Base-by-base conservation (phyloP, 495 filamentous ascomycete genomes). In the Staphylotrichum longicolle region DNA sequence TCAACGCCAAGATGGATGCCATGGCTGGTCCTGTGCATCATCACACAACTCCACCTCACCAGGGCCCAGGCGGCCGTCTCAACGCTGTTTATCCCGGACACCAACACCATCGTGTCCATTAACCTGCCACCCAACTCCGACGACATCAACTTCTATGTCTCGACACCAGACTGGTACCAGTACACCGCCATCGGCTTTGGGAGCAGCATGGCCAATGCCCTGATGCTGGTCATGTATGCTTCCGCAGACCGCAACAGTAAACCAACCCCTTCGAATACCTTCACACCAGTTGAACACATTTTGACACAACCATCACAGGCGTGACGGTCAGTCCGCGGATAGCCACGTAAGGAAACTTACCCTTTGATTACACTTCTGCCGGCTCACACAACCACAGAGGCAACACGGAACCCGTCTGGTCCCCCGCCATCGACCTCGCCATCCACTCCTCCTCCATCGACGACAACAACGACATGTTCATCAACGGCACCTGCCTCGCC, bases 371-470 rank as follows among this genome's bases (percentile, higher is more conserved):
- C 10, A n/a, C 9, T 10, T 0, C 40, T 14, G 5, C 5, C 14
- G 0, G 27, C 40, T 45, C 30, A 52, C 57, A 57, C 47, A 3
- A 6, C 5, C 35, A 12, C 61, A 67, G 59, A 8, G 79, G 75
- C 32, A 66, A 83, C 59, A 70, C 73, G 12, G 83, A 86, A 59
- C 85, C 84, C 4, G 63, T 68, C 12, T 78, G 74, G 62, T 66
- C 72, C 42, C 68, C 75, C 2, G 65, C 73, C 10, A 69, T 81
- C 57, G 56, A 66, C 1, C 63, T 84, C 34, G 69, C 72, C 5
- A 9, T 74, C 27, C 77, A 82, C 62, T 68, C 64, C 37, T 74
- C 70, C 12, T 41, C 56, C 15, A 50, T 55, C 42, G 51, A 61
- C 9, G 10, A 42, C 14, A 59, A 58, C 52, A 30, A 30, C 20